Base-by-base conservation (phyloP, 2,329 filamentous ascomycete species). In the Sporothrix pallida region DNA sequence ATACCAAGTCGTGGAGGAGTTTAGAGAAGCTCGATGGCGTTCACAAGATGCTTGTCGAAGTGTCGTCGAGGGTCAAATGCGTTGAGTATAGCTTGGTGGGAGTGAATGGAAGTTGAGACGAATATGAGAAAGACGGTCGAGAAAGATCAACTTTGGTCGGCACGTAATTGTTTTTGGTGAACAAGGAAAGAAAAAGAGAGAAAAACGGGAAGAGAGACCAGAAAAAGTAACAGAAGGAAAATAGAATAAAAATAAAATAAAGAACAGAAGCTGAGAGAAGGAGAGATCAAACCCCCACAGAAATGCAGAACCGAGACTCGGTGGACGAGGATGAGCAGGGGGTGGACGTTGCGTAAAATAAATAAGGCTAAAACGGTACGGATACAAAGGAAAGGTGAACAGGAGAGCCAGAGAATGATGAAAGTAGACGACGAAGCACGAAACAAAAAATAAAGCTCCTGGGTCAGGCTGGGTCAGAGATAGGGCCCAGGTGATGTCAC, bases 331-430 rank as follows among this genome's bases (percentile, higher is more conserved):
- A 37, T 15, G 65, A 68, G 26, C 23, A 68, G 15, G 46, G 31
- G 65, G 65, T n/a, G 65, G 65, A 44, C 23, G 65, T 68, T 37
- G 65, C 44, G 46, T 31, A 50, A 68, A 52, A 68, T 52, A 68
- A 68, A 68, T 68, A 68, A 52, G 50, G 48, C 60, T 52, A 54
- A 56, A n/a, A 15, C 67, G 62, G 20, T 46, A 63, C 31, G 31
- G 31, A 37, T 37, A 37, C 31, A 60, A 68, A 1, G 42, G 54
- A 72, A 20, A 54, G 17, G 26, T 37, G 31, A 37, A 37, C 31
- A 2, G 31, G 31, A 37, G 31, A 37, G 12, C 26, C 48, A 54
- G 23, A 52, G 13, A 42, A 37, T 42, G 31, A 48, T 5, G 62
- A 48, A 20, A 67, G 62, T 15, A 20, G 62, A 3, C 31, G 37